Conservation (phyloP, 1,139 yeast species). For the Taphrina sp. region DNA sequence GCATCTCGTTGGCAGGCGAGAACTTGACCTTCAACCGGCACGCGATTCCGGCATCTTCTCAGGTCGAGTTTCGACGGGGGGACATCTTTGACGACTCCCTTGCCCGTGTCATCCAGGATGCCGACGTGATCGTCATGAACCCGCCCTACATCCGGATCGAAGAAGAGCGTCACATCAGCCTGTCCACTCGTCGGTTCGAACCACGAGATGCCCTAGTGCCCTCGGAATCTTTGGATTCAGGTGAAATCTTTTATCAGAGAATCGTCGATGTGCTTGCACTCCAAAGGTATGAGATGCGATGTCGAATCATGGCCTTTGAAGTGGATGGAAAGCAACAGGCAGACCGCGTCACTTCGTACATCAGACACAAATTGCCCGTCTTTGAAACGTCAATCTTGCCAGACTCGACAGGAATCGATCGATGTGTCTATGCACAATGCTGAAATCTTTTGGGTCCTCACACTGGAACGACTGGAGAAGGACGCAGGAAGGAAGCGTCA, state of each 20-base stretch:
- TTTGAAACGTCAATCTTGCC: slow-evolving; percentile 8
- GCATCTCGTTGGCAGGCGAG: slow-evolving; percentile 52
- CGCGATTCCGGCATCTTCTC: slow-evolving; percentile 35
- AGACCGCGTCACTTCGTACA: slow-evolving; percentile 12
- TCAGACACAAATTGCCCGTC: background rate
- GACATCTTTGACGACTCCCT: slow-evolving; percentile 24
- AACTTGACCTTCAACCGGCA: slow-evolving; percentile 46
- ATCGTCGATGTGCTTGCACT: slow-evolving; percentile 9
- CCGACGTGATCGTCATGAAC: slow-evolving; percentile 68
- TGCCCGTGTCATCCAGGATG: slow-evolving; percentile 19
- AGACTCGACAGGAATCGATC: slow-evolving; percentile 23
- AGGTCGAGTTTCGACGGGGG: slow-evolving; percentile 37
- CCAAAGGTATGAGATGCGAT: background rate
- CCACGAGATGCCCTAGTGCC: slow-evolving; percentile 59
- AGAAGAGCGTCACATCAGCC: slow-evolving; percentile 51
- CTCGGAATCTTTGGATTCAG: background rate
- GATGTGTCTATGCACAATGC: slow-evolving; percentile 16
- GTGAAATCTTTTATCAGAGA: slow-evolving; percentile 17
- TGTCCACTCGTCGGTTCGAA: slow-evolving; percentile 68
- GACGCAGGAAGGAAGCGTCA: background rate
- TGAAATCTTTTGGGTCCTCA: background rate
- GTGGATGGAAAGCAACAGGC: slow-evolving; percentile 19
- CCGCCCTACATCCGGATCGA: slow-evolving; percentile 78
- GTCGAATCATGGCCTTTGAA: slow-evolving; percentile 21
- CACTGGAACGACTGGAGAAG: background rate